Evolutionary conservation across 768 basidiomycete species (phyloP).

Genomic region (Rhizopogon vinicolor): DNA sequence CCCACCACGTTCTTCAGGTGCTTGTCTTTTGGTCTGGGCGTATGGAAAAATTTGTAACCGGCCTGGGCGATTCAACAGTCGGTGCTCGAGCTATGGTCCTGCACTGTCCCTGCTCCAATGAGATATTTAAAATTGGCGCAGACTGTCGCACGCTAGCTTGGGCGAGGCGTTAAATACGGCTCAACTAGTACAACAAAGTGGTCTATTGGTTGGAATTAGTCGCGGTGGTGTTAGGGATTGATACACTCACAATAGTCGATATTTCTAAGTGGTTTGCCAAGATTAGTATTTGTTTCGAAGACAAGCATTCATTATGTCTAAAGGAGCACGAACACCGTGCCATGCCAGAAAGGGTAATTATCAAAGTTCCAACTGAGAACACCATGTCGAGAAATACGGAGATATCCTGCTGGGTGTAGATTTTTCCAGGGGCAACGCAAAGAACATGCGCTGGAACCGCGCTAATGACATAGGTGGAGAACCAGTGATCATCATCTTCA

Average conservation of each 20-base stretch:
- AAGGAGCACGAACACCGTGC: not conserved
- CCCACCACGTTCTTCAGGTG: not conserved
- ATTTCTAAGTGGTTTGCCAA: too few species aligned
- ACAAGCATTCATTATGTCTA: not conserved
- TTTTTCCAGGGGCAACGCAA: not conserved
- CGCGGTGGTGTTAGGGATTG: too few species aligned
- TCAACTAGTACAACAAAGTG: too few species aligned
- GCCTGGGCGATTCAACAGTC: too few species aligned
- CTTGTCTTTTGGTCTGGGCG: not conserved
- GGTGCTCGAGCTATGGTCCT: too few species aligned
- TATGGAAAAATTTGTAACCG: too few species aligned
- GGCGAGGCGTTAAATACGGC: too few species aligned
- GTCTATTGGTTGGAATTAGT: too few species aligned
- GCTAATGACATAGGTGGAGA: not conserved
- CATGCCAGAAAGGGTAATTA: not conserved
- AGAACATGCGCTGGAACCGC: not conserved
- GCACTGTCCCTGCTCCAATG: too few species aligned
- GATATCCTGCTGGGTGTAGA: not conserved
- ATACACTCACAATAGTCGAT: not conserved
- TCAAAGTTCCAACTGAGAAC: not conserved
- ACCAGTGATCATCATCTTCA: not conserved
- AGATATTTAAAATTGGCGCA: too few species aligned
- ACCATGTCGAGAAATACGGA: not conserved
- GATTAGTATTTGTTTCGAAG: not conserved
- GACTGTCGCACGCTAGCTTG: too few species aligned